Base-by-base conservation (phyloP, 176 grass and related monocot genomes). In the Neostapfia colusana region DNA sequence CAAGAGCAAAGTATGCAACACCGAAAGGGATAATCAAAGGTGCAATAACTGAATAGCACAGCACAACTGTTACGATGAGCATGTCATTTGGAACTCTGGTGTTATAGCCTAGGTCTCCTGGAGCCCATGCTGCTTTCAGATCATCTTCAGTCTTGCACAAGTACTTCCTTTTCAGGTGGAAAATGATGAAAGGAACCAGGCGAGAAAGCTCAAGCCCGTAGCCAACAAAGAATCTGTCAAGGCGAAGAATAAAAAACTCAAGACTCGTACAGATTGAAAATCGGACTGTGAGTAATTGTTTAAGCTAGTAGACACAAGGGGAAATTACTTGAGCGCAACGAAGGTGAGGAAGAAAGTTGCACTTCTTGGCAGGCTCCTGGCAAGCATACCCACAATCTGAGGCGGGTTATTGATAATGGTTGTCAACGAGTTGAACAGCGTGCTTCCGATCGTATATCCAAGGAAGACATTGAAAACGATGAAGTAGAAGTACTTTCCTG, bases 401-500 rank as follows among this genome's bases (percentile, higher is more conserved):
- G 0, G 0, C n/a, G 92, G 89, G 11, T 83, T 42, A 2, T 90
- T 4, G 16, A 88, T 23, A 69, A 99, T 68, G 0, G 2, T 54
- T 74, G 42, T 81, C 83, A 95, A 59, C 14, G 85, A 71, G 4
- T 0, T 26, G 18, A 88, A 85, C 67, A 99, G 57, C 67, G 92
- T 69, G 5, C 53, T 70, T 3, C 44, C 9, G 68, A 99, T 76
- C 60, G 95, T 78, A 56, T 73, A 55, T 6, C 81, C 81, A 70
- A 99, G 12, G 86, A 99, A 99, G 50, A 99, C 95, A 83, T 99
- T 95, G 87, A 95, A 89, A 35, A 99, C 17, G 48, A 95, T 69
- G 50, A 99, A 99, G 53, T 95, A 99, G 68, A 99, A 99, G 67
- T 90, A 99, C 75, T 99, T 99, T 61, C 95, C 95, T 37, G 92